These are phyloP conservation scores for Amanita rubescens DNA, from an alignment of 768 basidiomycete genomes.

Conservation along the genomic window DNA sequence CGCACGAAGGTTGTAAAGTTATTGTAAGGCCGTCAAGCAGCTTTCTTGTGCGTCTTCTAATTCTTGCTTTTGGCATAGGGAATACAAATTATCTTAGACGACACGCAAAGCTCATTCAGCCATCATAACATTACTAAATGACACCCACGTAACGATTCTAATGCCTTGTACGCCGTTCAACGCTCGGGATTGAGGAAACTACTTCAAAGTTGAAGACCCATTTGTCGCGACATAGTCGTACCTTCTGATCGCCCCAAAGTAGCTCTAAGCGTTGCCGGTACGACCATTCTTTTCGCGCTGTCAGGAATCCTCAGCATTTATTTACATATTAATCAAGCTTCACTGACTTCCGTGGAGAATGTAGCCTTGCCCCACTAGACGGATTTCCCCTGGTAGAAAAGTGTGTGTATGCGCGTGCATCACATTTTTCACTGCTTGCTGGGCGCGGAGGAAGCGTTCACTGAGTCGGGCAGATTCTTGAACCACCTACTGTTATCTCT, in stretches of 20 bases:
- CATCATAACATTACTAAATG: too few relatives aligned
- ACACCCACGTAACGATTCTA: too few relatives aligned
- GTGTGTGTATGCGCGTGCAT: conserved; percentile 7
- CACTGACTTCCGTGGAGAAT: conserved; percentile 4
- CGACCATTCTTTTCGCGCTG: conserved; percentile 5
- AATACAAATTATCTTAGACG: too few relatives aligned
- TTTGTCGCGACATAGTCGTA: conserved; percentile 2
- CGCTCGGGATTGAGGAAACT: too few relatives aligned
- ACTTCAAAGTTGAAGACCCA: conserved; percentile 4
- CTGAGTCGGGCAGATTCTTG: background rate
- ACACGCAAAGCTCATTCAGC: too few relatives aligned
- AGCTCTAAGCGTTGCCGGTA: background rate
- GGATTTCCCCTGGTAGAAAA: background rate
- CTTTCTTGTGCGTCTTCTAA: too few relatives aligned
- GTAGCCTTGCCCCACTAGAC: background rate
- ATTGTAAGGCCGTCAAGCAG: too few relatives aligned
- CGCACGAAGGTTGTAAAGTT: background rate
- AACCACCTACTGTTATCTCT: conserved; percentile 2
- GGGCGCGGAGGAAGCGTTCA: background rate
- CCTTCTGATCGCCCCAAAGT: background rate
- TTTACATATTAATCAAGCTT: background rate
- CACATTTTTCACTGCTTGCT: conserved; percentile 1
- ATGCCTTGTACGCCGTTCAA: too few relatives aligned
- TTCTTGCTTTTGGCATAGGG: too few relatives aligned
- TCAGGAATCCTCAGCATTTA: background rate